These are phyloP conservation scores for Cyclotella cryptica DNA, from an alignment of 108 stramenopile genomes.

Conservation along the genomic window DNA sequence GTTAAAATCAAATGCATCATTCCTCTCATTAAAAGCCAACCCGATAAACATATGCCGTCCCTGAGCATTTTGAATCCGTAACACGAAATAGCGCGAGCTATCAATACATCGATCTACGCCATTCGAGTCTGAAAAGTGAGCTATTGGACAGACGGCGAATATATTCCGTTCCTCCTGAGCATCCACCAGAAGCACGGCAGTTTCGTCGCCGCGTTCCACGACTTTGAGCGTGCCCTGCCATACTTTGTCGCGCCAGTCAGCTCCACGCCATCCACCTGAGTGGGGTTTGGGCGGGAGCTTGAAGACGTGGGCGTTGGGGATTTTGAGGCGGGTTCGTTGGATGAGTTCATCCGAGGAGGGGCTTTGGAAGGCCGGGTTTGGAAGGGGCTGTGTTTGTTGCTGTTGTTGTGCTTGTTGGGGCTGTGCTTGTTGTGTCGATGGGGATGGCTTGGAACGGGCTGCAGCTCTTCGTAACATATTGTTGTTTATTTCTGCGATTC, in stretches of 20 bases:
- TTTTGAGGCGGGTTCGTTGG: slow-evolving; percentile 77
- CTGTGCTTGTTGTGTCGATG: slow-evolving; percentile 6
- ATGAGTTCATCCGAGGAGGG: slow-evolving; percentile 59
- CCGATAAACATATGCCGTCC: slow-evolving; percentile 97
- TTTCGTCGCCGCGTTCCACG: slow-evolving; percentile 83
- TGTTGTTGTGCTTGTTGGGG: background rate
- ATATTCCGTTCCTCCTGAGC: slow-evolving; percentile 60
- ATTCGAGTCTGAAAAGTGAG: slow-evolving; percentile 36
- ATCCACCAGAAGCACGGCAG: slow-evolving; percentile 84
- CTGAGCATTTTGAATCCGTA: slow-evolving; percentile 91
- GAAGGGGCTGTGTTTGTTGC: background rate
- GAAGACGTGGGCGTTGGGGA: slow-evolving; percentile 88
- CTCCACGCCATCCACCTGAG: slow-evolving; percentile 86
- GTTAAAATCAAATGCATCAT: slow-evolving; percentile 99
- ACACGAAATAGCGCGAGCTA: slow-evolving; percentile 91
- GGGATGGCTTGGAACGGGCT: slow-evolving; percentile 6
- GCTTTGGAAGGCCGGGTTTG: background rate
- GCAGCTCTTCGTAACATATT: slow-evolving; percentile 1
- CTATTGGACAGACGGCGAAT: slow-evolving; percentile 91
- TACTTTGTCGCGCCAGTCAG: slow-evolving; percentile 91
- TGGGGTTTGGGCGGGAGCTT: slow-evolving; percentile 85
- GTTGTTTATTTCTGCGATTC: background rate
- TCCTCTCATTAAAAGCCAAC: slow-evolving; percentile 96
- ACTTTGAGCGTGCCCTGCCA: slow-evolving; percentile 94
- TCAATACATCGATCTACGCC: slow-evolving; percentile 93